Percentiles rank a stretch among this genome's conserved stretches.
phyloP scores from a whole-genome alignment of 768 basidiomycete genomes.

The Mycena kentingensis region DNA sequence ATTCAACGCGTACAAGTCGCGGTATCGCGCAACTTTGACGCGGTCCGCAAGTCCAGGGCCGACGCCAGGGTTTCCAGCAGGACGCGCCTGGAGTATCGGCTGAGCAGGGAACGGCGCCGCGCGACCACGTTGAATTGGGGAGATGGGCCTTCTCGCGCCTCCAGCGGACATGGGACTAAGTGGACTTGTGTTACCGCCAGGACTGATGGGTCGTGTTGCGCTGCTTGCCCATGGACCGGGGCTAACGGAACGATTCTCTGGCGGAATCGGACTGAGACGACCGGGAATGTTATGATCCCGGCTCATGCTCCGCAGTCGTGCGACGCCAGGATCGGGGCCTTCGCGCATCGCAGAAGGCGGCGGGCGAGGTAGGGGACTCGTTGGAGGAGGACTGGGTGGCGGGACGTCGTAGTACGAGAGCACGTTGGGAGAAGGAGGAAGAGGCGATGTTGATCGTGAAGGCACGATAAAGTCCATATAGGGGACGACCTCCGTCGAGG shows the following conservation, averaged over 20 bases:
- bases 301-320: constrained; percentile 16
- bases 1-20: constrained; percentile 34
- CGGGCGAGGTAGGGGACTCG: constrained; percentile 44
- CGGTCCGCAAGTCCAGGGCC: constrained; percentile 30
- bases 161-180: constrained; percentile 17
- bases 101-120: constrained; percentile 54
- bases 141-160: constrained; percentile 7
- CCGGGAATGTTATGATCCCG: constrained; percentile 10
- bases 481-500: constrained; percentile 25
- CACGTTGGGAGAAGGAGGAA: constrained; percentile 40
- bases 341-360: constrained; percentile 21
- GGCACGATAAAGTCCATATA: constrained; percentile 38
- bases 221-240: no score
- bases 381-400: constrained; percentile 54
- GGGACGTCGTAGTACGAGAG: constrained; percentile 51
- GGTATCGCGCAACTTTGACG: constrained; percentile 33
- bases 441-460: constrained; percentile 24
- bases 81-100: constrained; percentile 35
- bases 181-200: constrained; percentile 16
- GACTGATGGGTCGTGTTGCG: no score
- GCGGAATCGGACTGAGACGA: background rate
- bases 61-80: constrained; percentile 24
- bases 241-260: background rate
- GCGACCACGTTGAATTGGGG: constrained; percentile 45
- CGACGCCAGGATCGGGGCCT: constrained; percentile 10